Conservation (phyloP, 345 rosid genomes). For the Corymbia maculata region DNA sequence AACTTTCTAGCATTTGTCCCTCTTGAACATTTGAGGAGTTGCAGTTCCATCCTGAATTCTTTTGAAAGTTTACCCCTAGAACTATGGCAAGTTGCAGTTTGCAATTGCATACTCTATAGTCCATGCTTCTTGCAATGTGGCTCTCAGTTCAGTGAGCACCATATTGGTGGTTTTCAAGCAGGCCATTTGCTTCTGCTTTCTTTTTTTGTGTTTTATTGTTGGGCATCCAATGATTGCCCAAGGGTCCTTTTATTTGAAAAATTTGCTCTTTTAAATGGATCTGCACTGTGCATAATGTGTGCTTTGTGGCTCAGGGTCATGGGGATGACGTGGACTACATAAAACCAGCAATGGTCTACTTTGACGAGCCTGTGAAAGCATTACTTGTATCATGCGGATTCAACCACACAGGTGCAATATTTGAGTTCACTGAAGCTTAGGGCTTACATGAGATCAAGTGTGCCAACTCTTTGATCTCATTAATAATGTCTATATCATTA, state of each 20-base stretch:
- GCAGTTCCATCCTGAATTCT: background rate
- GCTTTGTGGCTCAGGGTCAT: constrained; percentile 46
- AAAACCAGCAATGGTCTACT: constrained; percentile 39
- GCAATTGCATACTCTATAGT: background rate
- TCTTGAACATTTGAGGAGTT: background rate
- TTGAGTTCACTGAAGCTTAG: constrained; percentile 30
- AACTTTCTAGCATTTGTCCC: background rate
- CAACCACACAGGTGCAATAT: constrained; percentile 79
- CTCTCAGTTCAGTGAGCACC: background rate
- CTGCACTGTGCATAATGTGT: background rate
- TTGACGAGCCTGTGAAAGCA: constrained; percentile 50
- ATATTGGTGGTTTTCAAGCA: background rate
- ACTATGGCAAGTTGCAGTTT: background rate
- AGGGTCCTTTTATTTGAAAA: background rate
- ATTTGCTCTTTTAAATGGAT: background rate
- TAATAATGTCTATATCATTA: background rate
- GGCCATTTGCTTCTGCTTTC: background rate
- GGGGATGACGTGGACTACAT: constrained; percentile 78
- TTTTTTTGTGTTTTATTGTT: background rate
- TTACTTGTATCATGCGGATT: constrained; percentile 81
- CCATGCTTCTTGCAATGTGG: background rate
- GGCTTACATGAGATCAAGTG: background rate
- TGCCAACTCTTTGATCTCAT: background rate
- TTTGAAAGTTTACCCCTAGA: background rate
- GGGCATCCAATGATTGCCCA: background rate